Evolutionary conservation across 805 yeast species (phyloP).

Genomic region (Cyberlindnera meyerae): DNA sequence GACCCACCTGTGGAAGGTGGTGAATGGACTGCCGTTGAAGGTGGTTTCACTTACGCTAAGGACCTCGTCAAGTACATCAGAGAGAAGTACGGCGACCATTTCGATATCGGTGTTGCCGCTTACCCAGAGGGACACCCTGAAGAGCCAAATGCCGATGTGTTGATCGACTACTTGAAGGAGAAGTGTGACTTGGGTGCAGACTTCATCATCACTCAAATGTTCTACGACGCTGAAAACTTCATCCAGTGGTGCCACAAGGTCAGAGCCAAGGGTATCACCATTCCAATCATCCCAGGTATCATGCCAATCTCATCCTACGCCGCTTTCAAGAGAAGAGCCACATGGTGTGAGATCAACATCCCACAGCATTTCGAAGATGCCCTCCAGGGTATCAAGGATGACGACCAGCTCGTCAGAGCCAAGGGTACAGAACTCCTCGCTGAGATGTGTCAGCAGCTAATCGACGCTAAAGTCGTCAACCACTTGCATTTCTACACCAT

Average conservation of each 20-base stretch:
- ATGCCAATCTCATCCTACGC: conserved; percentile 98
- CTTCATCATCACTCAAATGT: conserved; percentile 94
- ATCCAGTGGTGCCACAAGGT: conserved; percentile 74
- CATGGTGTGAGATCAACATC: conserved; percentile 83
- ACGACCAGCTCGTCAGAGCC: conserved; percentile 82
- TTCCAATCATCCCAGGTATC: conserved; percentile 95
- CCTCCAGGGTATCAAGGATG: conserved; percentile 81
- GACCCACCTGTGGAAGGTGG: conserved; percentile 81
- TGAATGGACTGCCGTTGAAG: conserved; percentile 41
- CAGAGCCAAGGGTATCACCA: conserved; percentile 64
- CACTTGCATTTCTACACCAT: conserved; percentile 96
- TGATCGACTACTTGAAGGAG: conserved; percentile 66
- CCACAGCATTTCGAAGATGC: conserved; percentile 68
- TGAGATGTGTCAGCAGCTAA: conserved; percentile 72
- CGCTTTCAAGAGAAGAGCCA: conserved; percentile 86
- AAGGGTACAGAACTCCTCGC: conserved; percentile 78
- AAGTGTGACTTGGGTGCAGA: conserved; percentile 94
- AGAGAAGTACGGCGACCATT: conserved; percentile 65
- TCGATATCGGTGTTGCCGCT: conserved; percentile 95
- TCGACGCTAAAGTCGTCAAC: conserved; percentile 66
- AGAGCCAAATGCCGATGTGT: conserved; percentile 45
- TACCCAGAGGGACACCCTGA: conserved; percentile 99
- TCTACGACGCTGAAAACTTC: conserved; percentile 86
- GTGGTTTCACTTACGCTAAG: conserved; percentile 84
- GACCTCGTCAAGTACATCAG: conserved; percentile 78